Evolutionary conservation across 257 asterid genomes (phyloP), one percentile per base, ranked within the genome.

Genomic region (Capsicum rhomboideum): DNA sequence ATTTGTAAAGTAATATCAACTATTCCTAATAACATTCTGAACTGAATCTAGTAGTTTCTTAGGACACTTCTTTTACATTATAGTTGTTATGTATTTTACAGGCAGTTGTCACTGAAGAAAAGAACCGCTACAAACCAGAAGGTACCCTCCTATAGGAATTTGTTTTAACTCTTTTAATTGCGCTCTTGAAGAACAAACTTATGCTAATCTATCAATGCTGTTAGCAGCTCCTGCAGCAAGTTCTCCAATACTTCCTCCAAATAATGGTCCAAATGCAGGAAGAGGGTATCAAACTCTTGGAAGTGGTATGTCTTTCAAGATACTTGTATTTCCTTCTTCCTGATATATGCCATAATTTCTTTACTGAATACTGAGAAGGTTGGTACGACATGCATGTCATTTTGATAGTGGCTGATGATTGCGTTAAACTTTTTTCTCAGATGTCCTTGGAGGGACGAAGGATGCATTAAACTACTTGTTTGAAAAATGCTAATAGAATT

Each of bases 51-150:
- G 29, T 81, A 42, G 5, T 61, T 31, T 23, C 28, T 9, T 78
- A 17, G 52, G 66, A 42, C 61, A n/a, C 79, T 40, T 42, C 31
- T 10, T 71, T 71, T 71, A 71, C 54, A 13, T 40, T 71, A 71
- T 40, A 42, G 10, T 42, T 69, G 53, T 40, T 40, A 42, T 40
- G 0, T 71, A 6, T 71, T 84, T 78, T 83, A 83, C 94, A 96
- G 99, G 97, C 99, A 85, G 99, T 88, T 87, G 89, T 94, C 86
- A 82, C 87, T 72, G 99, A 91, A 84, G 96, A 90, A 83, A 92
- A 90, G 86, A 91, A 87, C 85, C 58, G 88, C 80, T 71, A 82
- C 42, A 89, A 26, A 78, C 91, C 44, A 52, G 91, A 87, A 89
- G 98, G 99, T 94, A 87, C 50, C 58, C 23, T 6, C 74, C 52